phyloP scores from a whole-genome alignment of 163 green algal species.

The Scenedesmus sp. region DNA sequence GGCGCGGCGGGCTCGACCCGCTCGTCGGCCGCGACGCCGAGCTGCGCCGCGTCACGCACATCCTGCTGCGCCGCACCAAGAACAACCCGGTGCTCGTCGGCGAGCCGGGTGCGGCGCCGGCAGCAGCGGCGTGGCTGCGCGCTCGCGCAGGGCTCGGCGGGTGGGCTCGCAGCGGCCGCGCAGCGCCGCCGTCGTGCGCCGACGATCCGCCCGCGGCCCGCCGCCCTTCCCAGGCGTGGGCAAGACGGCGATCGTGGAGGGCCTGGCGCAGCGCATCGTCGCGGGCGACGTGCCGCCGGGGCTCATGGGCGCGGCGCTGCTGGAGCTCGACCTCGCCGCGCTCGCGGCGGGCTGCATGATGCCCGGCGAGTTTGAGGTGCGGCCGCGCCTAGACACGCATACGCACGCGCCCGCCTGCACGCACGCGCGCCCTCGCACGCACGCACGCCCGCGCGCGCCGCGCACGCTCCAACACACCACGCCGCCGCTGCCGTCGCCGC shows the following conservation, averaged over 20 bases:
- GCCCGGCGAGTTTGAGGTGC: conserved; percentile 90
- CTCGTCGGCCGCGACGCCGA: conserved; percentile 81
- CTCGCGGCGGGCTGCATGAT: conserved; percentile 71
- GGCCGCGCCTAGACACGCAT: too few relatives aligned
- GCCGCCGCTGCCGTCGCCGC: too few relatives aligned
- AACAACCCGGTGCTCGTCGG: conserved; percentile 90
- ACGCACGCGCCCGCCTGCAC: too few relatives aligned
- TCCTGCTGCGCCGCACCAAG: conserved; percentile 88
- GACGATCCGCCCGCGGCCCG: too few relatives aligned
- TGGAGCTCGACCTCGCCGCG: conserved; percentile 67
- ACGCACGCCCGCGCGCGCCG: too few relatives aligned
- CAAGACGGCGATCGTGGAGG: conserved; percentile 80
- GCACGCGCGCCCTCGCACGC: too few relatives aligned
- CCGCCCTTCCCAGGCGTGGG: conserved; percentile 75
- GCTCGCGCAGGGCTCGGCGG: too few relatives aligned
- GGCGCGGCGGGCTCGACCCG: conserved; percentile 82
- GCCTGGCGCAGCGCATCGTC: conserved; percentile 72
- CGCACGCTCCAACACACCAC: too few relatives aligned
- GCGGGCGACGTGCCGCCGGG: conserved; percentile 80
- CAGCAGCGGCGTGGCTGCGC: conserved; percentile 21
- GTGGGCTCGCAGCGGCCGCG: too few relatives aligned
- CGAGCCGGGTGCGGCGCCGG: conserved; percentile 75
- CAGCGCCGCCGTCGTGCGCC: too few relatives aligned
- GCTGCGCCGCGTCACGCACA: conserved; percentile 63
- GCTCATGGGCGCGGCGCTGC: conserved; percentile 58